Evolutionary conservation across 345 rosid genomes (phyloP), one percentile per base, ranked within the genome.

Genomic region (Conringia planisiliqua): DNA sequence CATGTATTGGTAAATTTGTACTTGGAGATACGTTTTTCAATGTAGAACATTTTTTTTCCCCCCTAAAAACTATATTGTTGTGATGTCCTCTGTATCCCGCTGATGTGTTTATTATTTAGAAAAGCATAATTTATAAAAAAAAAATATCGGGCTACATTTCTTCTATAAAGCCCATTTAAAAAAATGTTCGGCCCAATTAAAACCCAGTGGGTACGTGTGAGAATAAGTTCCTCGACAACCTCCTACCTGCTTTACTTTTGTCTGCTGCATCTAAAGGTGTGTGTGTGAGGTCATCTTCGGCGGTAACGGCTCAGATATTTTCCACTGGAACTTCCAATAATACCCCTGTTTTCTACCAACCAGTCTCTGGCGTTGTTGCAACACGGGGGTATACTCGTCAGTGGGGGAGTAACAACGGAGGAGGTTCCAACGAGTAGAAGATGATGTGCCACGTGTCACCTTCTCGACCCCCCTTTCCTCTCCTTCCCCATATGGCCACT

Each of bases 361-460:
- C 33, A 20, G 32, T 2, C 54, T 17, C 4, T 42, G 10, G 17
- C 12, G 43, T 3, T 2, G 7, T 10, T 12, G 77, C 50, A 17
- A 39, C 7, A 0, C 16, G 66, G 64, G 83, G 86, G 75, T 46
- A 80, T 39, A 36, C 9, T 36, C 11, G 75, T 62, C 11, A 76
- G 13, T 22, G 0, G 6, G 55, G 10, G 51, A 16, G 20, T n/a
- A 47, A 48, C 54, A 20, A 50, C n/a, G 24, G 24, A 22, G 79
- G 79, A 76, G 75, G 70, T 76, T 70, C 58, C 51, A 76, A 78
- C 81, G 81, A 78, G 73, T 38, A 59, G 77, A 74, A 82, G 90
- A 85, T 75, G 88, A 81, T 46, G 66, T 13, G 81, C 86, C 86
- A 87, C 97, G 96, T 91, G 94, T 88, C 86, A 56, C 1, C 2